Evolutionary conservation across 805 yeast genomes (phyloP).

Genomic region (Phaffomyces antillensis): DNA sequence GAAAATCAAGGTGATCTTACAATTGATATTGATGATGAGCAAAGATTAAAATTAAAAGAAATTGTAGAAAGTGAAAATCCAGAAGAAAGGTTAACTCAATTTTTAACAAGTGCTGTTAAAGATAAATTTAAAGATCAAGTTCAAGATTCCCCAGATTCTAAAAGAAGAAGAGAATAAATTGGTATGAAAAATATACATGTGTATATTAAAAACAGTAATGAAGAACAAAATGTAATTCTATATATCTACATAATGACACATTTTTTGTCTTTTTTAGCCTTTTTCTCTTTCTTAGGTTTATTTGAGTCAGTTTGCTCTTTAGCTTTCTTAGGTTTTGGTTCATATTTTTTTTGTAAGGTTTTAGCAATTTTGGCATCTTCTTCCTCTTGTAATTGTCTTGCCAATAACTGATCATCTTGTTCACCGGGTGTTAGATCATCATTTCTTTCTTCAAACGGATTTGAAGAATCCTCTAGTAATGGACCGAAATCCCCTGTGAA

Average conservation of each 20-base stretch:
- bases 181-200: neutral
- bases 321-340: conserved; percentile 7
- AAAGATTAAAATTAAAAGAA: conserved; percentile 56
- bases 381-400: conserved; percentile 42
- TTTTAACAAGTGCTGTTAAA: conserved; percentile 60
- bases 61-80: conserved; percentile 77
- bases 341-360: conserved; percentile 32
- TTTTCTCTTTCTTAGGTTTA: conserved; percentile 6
- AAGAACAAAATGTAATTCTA: neutral
- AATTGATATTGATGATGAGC: conserved; percentile 42
- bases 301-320: neutral
- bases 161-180: conserved; percentile 28
- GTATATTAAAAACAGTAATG: neutral
- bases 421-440: conserved; percentile 17
- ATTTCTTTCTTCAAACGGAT: conserved; percentile 17
- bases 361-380: conserved; percentile 49
- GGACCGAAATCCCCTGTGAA: conserved; percentile 61
- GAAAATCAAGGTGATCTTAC: conserved; percentile 37
- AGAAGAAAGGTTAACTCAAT: conserved; percentile 65
- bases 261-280: conserved; percentile 12
- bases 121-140: conserved; percentile 34
- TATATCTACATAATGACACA: conserved; percentile 19
- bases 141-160: conserved; percentile 24
- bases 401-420: conserved; percentile 36
- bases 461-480: conserved; percentile 15